Base-by-base conservation (phyloP, 441 rosid species). In the Viola pubescens region DNA sequence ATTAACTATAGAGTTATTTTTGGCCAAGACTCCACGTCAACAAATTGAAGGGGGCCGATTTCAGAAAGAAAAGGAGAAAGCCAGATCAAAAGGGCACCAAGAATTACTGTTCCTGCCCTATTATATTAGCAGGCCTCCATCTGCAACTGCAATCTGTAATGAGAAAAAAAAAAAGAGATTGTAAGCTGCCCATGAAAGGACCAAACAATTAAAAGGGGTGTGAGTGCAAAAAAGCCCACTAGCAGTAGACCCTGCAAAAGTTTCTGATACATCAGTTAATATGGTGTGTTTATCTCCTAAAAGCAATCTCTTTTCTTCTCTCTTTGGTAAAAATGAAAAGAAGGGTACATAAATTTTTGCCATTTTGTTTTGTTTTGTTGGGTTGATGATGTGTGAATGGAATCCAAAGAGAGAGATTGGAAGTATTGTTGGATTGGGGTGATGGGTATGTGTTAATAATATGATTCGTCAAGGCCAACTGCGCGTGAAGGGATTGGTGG, bases 401-500 rank as follows among this genome's bases (percentile, higher is more conserved):
- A 77, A 82, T 84, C 84, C 70, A 72, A 59, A 59, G 68, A 70
- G 54, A 3, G 26, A 9, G 16, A 4, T 9, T 12, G 39, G 6
- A 47, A 5, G 2, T 12, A 10, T 5, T 43, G 61, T 10, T 37
- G 43, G 19, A 26, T 19, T 52, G 55, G 55, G 5, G 38, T 52
- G 9, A 9, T 16, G 39, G 55, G 4, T n/a, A 7, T 4, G 56
- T 26, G 42, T 26, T 52, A 19, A 9, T 38, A 70, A 60, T 63
- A 52, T 67, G 72, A 78, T 75, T 75, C 63, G 75, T 67, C 6
- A 66, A 56, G 60, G 44, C 55, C 43, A 48, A 41, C 56, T 73
- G 73, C 69, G 58, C 55, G 56, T 37, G 62, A 62, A 54, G 68
- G 64, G 70, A 69, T 84, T 84, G 90, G 90, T 63, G 67, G 74